Evolutionary conservation across 169 alveolate species (phyloP), one percentile per base, ranked within the genome.

Genomic region (Eimeria falciformis): DNA sequence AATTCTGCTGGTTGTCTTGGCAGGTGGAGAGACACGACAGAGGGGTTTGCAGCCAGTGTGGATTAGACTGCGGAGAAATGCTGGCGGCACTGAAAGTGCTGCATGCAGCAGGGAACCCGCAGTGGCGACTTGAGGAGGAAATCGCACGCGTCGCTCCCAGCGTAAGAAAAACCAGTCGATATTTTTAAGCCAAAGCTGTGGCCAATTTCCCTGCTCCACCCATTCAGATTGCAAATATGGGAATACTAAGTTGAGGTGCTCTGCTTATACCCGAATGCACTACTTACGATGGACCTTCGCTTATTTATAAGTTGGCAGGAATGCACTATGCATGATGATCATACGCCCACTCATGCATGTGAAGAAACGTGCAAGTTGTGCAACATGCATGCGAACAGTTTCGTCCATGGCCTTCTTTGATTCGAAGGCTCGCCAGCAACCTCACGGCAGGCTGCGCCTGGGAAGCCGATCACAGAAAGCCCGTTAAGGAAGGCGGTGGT

Each of bases 61-160:
- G 75, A 21, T 55, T 79, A 62, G 89, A 79, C 46, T 79, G 89
- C 65, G 73, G 89, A 43, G 89, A 79, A 23, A 9, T 79, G 89
- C 56, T 79, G 21, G 55, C 50, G 37, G 55, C 89, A 23, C 46
- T 79, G 12, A 79, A 53, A 79, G 50, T 79, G 75, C 33, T 79
- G 89, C 89, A 79, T 55, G 75, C 89, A 79, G 89, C 89, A 55
- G 89, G 89, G 11, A 71, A 79, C 40, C 89, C 89, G 33, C 89
- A 79, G 89, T 79, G 89, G 89, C 69, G 89, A 37, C 53, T 79
- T 29, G 89, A 79, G 73, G 89, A 79, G 40, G 89, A 79, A 55
- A 50, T 79, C 6, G 55, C 17, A 5, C 89, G 89, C 25, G 75
- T 47, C 29, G 89, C 89, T 33, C 89, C 89, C 89, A 79, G 89